Percentiles rank a stretch among this genome's conserved stretches.
These are phyloP conservation scores for Fonsecaea nubica DNA, from an alignment of 2,329 filamentous ascomycete genomes.

Conservation along the genomic window DNA sequence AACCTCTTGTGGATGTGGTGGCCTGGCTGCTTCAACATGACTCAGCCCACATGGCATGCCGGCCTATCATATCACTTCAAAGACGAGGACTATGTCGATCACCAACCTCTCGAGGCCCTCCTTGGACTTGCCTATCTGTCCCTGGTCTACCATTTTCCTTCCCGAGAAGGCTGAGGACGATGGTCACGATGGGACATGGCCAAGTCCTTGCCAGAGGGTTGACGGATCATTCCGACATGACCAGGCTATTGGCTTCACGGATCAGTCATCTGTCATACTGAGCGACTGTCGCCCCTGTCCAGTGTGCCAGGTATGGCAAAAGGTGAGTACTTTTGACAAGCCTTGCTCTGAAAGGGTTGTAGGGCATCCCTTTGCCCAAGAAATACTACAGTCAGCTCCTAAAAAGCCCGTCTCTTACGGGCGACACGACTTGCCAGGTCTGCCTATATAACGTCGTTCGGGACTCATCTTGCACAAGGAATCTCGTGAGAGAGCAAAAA, in stretches of 20 bases:
- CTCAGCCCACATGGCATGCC: not conserved
- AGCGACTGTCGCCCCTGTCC: not conserved
- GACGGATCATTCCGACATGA: not conserved
- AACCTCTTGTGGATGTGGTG: not conserved
- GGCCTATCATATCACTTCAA: not conserved
- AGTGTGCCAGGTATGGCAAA: not conserved
- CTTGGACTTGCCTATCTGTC: not conserved
- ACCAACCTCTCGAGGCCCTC: not conserved
- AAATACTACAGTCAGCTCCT: not conserved
- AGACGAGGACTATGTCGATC: not conserved
- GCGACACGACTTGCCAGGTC: not conserved
- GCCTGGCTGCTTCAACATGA: not conserved
- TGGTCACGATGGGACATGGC: not conserved
- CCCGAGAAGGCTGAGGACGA: not conserved
- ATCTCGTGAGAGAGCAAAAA: not conserved
- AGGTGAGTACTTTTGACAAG: not conserved
- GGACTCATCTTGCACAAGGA: not conserved
- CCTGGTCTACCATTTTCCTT: not conserved
- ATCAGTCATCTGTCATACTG: not conserved
- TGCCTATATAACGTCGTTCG: not conserved
- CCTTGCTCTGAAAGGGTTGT: not conserved
- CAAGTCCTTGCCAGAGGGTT: not conserved
- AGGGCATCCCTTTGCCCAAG: not conserved
- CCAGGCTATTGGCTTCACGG: not conserved
- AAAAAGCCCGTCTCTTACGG: not conserved